Evolutionary conservation across 345 rosid genomes (phyloP), one percentile per base, ranked within the genome.

Genomic region (Brassica nigra): DNA sequence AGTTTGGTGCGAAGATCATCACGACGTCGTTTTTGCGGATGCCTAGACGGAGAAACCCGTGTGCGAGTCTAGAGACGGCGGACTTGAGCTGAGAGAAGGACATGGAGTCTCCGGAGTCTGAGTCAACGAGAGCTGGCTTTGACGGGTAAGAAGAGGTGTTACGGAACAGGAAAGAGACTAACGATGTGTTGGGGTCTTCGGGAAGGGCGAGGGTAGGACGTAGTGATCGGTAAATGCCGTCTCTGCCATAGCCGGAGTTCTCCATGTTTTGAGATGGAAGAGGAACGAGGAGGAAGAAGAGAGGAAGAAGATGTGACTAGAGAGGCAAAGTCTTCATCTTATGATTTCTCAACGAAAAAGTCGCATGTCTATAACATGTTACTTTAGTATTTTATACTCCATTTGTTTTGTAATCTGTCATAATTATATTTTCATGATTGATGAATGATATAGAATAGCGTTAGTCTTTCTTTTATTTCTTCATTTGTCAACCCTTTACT

Each of bases 221-320:
- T 30, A 88, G 84, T 6, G 98, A 91, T 73, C 97, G 78, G 92
- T 83, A 92, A 8, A 95, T 85, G 0, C 96, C 91, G 78, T 95
- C 96, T 52, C 92, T 86, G 44, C 98, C 95, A 16, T 86, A 95
- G 62, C 98, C 94, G 68, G 96, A 91, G 83, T 77, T 92, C 85
- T 91, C 97, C 98, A 93, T 91, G 3, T 0, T 37, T 10, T 27
- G 34, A 62, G 83, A 62, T 28, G 0, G 9, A 4, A 6, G 34
- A 61, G 39, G 10, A 9, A n/a, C 15, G 15, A 23, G 62, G 62
- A 54, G 31, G 69, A 54, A 65, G 66, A 75, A 2, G 71, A 15
- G 20, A 37, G 2, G 59, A 55, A 0, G 47, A 63, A 5, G 77
- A 66, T 4, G 42, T 4, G 42, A 31, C 18, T 2, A 63, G 44